Conservation (phyloP, 352 stramenopile species). For the Pythium sukuiense region DNA sequence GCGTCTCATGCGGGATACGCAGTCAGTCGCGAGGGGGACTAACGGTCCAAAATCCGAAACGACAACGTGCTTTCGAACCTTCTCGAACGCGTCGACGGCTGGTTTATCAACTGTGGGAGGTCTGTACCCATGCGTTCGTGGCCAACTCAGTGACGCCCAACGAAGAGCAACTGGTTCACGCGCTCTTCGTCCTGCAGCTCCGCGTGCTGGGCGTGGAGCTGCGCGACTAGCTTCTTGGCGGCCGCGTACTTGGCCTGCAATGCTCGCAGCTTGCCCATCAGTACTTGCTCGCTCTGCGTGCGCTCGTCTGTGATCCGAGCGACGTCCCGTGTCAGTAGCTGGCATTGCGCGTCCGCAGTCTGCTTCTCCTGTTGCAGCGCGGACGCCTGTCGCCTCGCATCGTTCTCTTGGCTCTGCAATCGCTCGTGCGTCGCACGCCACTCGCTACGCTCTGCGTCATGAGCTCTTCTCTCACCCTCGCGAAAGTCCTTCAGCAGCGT, state of each 20-base stretch:
- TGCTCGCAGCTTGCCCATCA: constrained; percentile 3
- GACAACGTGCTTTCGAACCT: constrained; percentile 18
- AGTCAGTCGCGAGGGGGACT: not conserved
- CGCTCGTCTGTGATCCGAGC: not conserved
- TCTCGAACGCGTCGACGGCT: constrained; percentile 20
- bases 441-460: constrained; percentile 30
- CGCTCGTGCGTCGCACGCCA: constrained; percentile 11
- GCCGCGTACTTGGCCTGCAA: constrained; percentile 10
- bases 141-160: not conserved
- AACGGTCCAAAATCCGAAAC: constrained; percentile 2
- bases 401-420: constrained; percentile 5
- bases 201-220: constrained; percentile 4
- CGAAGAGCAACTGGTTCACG: constrained; percentile 22
- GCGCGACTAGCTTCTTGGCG: constrained; percentile 7
- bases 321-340: constrained; percentile 3
- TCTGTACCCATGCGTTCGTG: constrained; percentile 1
- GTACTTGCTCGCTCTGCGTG: constrained; percentile 4
- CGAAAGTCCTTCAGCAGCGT: constrained; percentile 29
- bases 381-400: constrained; percentile 1
- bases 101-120: constrained; percentile 22
- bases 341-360: constrained; percentile 3
- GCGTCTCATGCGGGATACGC: too few relatives aligned
- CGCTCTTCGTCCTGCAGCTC: constrained; percentile 26
- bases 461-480: constrained; percentile 30
- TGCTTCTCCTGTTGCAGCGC: constrained; percentile 21